A percentile compares a stretch with the other conserved stretches of the same genome.
Evolutionary conservation across 1,139 yeast species (phyloP).

Genomic region (Hyphopichia buzzinii): DNA sequence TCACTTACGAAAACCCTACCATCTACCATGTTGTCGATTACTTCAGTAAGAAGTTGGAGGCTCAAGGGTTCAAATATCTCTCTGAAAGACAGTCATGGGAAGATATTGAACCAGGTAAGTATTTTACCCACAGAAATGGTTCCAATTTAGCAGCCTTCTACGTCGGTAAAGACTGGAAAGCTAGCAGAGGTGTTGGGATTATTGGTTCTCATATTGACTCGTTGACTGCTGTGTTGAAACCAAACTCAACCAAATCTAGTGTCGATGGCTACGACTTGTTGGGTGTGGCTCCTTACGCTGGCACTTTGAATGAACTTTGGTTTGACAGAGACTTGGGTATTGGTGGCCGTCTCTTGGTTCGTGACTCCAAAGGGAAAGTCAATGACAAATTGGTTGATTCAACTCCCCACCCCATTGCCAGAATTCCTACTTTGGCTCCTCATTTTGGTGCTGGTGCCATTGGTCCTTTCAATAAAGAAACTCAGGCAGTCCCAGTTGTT

Average conservation of each 20-base stretch:
- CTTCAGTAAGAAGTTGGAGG: constrained; percentile 23
- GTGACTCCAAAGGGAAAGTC: constrained; percentile 28
- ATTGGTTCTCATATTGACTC: constrained; percentile 65
- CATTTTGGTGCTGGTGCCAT: constrained; percentile 56
- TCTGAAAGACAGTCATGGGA: constrained; percentile 52
- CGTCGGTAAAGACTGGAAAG: constrained; percentile 57
- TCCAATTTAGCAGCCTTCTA: constrained; percentile 56
- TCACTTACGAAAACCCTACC: constrained; percentile 41
- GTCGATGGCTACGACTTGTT: constrained; percentile 61
- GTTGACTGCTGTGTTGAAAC: constrained; percentile 56
- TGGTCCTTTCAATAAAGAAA: constrained; percentile 58
- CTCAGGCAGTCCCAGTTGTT: constrained; percentile 60
- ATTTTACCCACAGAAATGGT: constrained; percentile 57
- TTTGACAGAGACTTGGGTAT: constrained; percentile 67
- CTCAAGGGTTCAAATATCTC: constrained; percentile 34
- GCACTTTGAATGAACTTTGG: constrained; percentile 55
- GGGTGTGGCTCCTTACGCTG: constrained; percentile 69
- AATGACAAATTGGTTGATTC: constrained; percentile 50
- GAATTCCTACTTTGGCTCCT: constrained; percentile 64
- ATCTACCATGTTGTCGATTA: constrained; percentile 38
- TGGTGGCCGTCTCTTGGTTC: constrained; percentile 58
- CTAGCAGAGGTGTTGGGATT: constrained; percentile 55
- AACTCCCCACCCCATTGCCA: constrained; percentile 62
- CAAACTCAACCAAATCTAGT: constrained; percentile 43
- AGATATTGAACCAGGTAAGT: constrained; percentile 40